Base-by-base conservation (phyloP, 2,329 filamentous ascomycete genomes). In the Diaporthe velutina region DNA sequence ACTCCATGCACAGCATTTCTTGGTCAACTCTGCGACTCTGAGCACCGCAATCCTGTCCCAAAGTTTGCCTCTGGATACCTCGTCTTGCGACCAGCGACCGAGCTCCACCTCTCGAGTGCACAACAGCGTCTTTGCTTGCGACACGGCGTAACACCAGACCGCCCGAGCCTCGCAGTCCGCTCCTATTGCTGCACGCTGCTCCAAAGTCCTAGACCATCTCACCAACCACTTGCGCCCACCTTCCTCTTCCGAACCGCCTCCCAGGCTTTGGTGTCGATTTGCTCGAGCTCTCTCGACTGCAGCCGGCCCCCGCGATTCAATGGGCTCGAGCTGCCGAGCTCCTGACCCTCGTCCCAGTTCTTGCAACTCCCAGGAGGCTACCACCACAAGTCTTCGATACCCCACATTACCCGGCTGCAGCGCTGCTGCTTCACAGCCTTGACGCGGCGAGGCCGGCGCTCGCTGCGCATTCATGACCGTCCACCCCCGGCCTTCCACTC, bases 381-480 rank as follows among this genome's bases (percentile, higher is more conserved):
- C 60, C 70, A 52, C n/a, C 64, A 35, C 22, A 38, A 67, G n/a
- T 54, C 30, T 48, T 57, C 28, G 42, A 71, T 75, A 75, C 74
- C 77, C 73, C 74, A 77, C 74, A 72, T 61, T 61, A 54, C 73
- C 60, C 73, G 73, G 71, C 74, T 64, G 73, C 64, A 66, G 40
- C 71, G 50, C 50, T 71, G 52, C 74, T 73, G 52, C 74, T 70
- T 70, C 70, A 35, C 77, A 78, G 73, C 77, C 77, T 77, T 72
- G 76, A 76, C 75, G 75, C 80, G 72, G 77, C 77, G 75, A 77
- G 71, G 76, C 77, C 78, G 74, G 76, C 74, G 76, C 73, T 74
- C 76, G 75, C 74, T 76, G 71, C 50, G 76, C 77, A 60, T 79
- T 78, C 76, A 81, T 80, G 79, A 79, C 71, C 76, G 71, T 76